Evolutionary conservation across 2,329 filamentous ascomycete genomes (phyloP).

Genomic region (Lecanosticta acicola): DNA sequence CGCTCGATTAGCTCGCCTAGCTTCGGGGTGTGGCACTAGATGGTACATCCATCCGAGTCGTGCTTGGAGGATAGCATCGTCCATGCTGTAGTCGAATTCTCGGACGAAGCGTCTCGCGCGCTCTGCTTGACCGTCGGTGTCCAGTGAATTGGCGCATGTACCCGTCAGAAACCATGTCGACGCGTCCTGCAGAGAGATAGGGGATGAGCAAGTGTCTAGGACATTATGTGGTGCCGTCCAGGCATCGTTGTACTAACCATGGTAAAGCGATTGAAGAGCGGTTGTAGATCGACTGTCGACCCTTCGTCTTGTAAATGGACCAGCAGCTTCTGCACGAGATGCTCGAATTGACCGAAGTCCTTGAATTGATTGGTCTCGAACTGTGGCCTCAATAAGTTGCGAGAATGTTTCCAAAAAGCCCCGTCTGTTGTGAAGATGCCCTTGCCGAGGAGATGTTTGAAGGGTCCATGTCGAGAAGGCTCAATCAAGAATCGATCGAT

Average conservation of each 20-base stretch:
- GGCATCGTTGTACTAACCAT: too few relatives aligned
- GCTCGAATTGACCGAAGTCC: slow-evolving; percentile 53
- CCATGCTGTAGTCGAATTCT: slow-evolving; percentile 16
- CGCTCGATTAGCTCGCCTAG: not conserved
- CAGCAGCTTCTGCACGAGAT: slow-evolving; percentile 53
- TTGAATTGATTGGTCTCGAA: slow-evolving; percentile 44
- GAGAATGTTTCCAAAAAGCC: slow-evolving; percentile 22
- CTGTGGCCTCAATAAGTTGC: slow-evolving; percentile 44
- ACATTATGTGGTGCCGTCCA: too few relatives aligned
- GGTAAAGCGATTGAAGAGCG: slow-evolving; percentile 54
- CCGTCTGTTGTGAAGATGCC: slow-evolving; percentile 40
- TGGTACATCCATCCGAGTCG: not conserved
- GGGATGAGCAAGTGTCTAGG: too few relatives aligned
- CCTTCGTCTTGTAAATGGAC: slow-evolving; percentile 51
- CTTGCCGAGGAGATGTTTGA: slow-evolving; percentile 24
- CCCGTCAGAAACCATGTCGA: slow-evolving; percentile 64
- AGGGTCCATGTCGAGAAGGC: slow-evolving; percentile 1
- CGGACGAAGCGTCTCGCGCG: slow-evolving; percentile 9
- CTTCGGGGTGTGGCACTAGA: not conserved
- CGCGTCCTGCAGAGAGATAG: too few relatives aligned
- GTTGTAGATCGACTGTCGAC: slow-evolving; percentile 53
- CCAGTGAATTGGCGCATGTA: slow-evolving; percentile 17
- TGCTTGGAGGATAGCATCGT: slow-evolving; percentile 2
- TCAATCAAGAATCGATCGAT: slow-evolving; percentile 4
- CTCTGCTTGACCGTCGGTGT: slow-evolving; percentile 8